Evolutionary conservation across 495 filamentous ascomycete species (phyloP), one percentile per base, ranked within the genome.

Genomic region (Aspergillus mulundensis): DNA sequence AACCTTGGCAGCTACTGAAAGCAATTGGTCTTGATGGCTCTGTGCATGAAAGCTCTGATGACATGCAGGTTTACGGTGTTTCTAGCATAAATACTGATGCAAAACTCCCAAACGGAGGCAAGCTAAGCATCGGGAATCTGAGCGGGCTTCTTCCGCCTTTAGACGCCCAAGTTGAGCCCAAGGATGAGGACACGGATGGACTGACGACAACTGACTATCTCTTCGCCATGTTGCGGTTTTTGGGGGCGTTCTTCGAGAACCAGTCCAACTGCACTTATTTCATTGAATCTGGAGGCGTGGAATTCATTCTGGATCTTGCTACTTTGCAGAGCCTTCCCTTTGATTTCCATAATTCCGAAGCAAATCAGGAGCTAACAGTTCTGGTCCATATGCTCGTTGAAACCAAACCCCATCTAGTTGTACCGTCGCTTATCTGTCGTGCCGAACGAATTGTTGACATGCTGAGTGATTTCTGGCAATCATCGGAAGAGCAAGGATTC

Each of bases 301-400:
- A 96, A 61, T 81, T 85, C 53, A 73, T 97, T n/a, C 74, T 99
- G 25, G 89, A 95, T 63, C 81, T 96, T 53, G 85, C 84, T 25
- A 87, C 87, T 10, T 79, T 91, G 23, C 85, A 91, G 16, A 88
- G 88, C 65, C 77, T 96, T 48, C 79, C 86, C 2, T 84, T 84
- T 56, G 83, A 90, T 61, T 91, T 93, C 64, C 83, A 85, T 45
- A 84, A 84, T 21, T 81, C 82, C 7, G 69, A 75, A 47, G 84
- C 86, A 7, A 84, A 76, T 43, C 81, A 84, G 32, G 82, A 85
- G 50, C 74, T 96, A 25, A 79, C 82, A 7, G 81, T 82, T 15
- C 85, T 94, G n/a, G 73, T 95, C 15, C 84, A 92, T 56, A 79
- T 86, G 59, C 79, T 95, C 54, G 83, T 91, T 32, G 95, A 97